Percentiles rank a stretch among this genome's conserved stretches.
These are phyloP conservation scores for Fraxinus velutina DNA, from an alignment of 305 asterid species.

Conservation along the genomic window DNA sequence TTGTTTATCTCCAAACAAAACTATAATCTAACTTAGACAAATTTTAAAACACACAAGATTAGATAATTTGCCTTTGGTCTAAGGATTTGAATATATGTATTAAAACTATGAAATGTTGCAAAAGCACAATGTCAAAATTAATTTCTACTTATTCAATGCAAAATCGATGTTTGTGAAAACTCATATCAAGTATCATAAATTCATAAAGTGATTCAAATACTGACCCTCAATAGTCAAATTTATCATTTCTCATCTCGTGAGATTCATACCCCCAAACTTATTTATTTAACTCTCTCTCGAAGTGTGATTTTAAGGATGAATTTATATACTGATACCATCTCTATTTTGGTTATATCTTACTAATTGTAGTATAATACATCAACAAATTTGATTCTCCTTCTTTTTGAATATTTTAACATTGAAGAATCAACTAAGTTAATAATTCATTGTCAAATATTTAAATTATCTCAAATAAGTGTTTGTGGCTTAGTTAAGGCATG, in stretches of 20 bases:
- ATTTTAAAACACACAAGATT: neutral
- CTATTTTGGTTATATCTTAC: neutral
- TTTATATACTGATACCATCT: neutral
- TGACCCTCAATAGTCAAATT: neutral
- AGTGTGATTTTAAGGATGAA: neutral
- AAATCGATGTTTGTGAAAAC: neutral
- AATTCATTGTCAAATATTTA: neutral
- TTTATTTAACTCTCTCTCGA: neutral
- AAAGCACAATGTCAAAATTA: neutral
- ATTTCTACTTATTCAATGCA: neutral
- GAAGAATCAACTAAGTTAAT: neutral
- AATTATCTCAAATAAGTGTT: neutral
- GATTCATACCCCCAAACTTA: neutral
- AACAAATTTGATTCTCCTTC: neutral
- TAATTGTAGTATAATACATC: neutral
- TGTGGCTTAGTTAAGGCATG: neutral
- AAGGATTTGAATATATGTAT: too few relatives aligned
- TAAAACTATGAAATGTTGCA: neutral
- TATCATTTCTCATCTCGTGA: neutral
- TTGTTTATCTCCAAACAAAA: neutral
- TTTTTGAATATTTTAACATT: too few relatives aligned
- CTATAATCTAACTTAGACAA: neutral
- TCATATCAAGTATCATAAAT: neutral
- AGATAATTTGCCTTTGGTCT: neutral
- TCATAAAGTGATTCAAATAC: neutral